Evolutionary conservation across 2,329 filamentous ascomycete species (phyloP), one percentile per base, ranked within the genome.

Genomic region (Fusarium marasasianum): DNA sequence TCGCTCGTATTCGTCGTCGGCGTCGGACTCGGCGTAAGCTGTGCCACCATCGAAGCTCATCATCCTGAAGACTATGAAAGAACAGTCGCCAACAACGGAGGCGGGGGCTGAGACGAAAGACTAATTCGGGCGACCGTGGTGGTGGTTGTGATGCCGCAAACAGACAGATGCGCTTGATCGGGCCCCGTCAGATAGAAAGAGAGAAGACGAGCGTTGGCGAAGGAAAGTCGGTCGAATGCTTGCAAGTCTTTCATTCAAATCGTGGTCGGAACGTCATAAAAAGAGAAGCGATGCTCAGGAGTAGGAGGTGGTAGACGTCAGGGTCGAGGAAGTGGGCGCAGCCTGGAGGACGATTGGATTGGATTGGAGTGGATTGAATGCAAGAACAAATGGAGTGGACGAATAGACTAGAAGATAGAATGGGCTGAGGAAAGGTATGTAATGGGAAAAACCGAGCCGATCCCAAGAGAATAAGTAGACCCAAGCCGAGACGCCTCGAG

Each of bases 1-100:
- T 80, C 92, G 88, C 87, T 95, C 93, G 82, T 94, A 94, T 85
- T 95, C 93, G 83, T 95, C 93, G 83, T 94, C 93, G 78, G 92
- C 92, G 80, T 94, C 93, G 75, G 91, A 94, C 84, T 94, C 93
- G 81, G 93, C 91, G 82, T 94, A 95, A 70, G 91, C 90, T 75
- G 90, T 91, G 79, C 90, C 90, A 73, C 87, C 87, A 78, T 90
- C 89, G 84, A 91, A 91, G 81, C 87, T 89, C 89, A 90, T 90
- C 79, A 81, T 82, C 65, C 72, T 78, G 73, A 69, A 64, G 69
- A 55, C 64, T 66, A 50, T 63, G 62, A 54, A 59, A 63, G 64
- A 71, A 60, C 17, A 66, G 50, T 63, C 74, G 63, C 69, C 71
- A 72, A 51, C 37, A 66, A 54, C 38, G 41, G 45, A 69, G 29